Percentiles rank a stretch among this genome's conserved stretches.
These are phyloP conservation scores for Pseudozyma thailandica DNA, from an alignment of 1,284 basidiomycete genomes.

Conservation along the genomic window DNA sequence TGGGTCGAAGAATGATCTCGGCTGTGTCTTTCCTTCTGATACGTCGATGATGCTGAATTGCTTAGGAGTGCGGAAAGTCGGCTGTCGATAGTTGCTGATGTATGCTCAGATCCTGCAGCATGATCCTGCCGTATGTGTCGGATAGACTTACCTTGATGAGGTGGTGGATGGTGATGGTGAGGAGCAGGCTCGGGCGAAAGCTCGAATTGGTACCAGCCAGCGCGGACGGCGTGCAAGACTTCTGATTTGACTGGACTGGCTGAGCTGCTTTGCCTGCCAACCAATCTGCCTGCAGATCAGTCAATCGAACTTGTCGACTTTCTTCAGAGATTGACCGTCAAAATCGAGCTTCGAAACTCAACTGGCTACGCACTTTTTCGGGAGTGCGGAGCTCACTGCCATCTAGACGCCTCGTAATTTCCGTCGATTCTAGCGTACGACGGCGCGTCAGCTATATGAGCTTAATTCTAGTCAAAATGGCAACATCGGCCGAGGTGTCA, in stretches of 20 bases:
- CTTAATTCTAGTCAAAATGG: too few species aligned
- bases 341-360: too few species aligned
- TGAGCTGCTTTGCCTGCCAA: background rate
- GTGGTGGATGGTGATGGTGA: conserved; percentile 45
- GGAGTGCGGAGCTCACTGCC: too few species aligned
- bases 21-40: background rate
- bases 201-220: conserved; percentile 20
- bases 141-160: conserved; percentile 45
- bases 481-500: too few species aligned
- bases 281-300: background rate
- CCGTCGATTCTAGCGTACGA: too few species aligned
- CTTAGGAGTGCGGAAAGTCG: background rate
- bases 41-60: background rate
- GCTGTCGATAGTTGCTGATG: background rate
- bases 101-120: conserved; percentile 18
- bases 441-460: too few species aligned
- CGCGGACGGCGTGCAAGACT: background rate
- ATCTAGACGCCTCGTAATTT: too few species aligned
- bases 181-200: conserved; percentile 14
- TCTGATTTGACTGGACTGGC: background rate
- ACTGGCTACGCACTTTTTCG: conserved; percentile 5
- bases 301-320: too few species aligned
- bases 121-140: conserved; percentile 20
- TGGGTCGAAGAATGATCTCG: background rate
- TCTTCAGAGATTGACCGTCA: too few species aligned